phyloP scores from a whole-genome alignment of 768 basidiomycete species.

The Ramaria rubella region DNA sequence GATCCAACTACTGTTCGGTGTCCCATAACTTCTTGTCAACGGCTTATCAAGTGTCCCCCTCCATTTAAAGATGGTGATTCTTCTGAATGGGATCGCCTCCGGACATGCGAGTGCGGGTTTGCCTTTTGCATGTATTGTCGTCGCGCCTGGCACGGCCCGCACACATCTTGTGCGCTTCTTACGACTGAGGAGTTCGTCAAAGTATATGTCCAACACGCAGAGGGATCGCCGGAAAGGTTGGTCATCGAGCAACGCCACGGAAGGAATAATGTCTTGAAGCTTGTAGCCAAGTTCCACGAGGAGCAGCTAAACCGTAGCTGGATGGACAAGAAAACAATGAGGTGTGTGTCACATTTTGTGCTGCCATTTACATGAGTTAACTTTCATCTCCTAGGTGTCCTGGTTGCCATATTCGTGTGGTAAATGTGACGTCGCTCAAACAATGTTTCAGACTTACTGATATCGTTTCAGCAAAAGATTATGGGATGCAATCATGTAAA shows the following conservation, averaged over 20 bases:
- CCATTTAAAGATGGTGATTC: slow-evolving; percentile 41
- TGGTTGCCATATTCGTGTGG: slow-evolving; percentile 63
- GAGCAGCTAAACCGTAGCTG: slow-evolving; percentile 69
- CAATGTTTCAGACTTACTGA: background rate
- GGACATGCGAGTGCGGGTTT: slow-evolving; percentile 69
- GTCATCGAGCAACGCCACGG: slow-evolving; percentile 63
- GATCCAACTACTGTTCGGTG: slow-evolving; percentile 80
- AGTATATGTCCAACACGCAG: slow-evolving; percentile 57
- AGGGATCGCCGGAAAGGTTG: slow-evolving; percentile 42
- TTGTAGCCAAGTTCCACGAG: slow-evolving; percentile 62
- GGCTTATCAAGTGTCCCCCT: slow-evolving; percentile 58
- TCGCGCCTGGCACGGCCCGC: slow-evolving; percentile 83
- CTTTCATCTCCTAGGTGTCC: slow-evolving; percentile 39
- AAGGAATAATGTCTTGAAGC: slow-evolving; percentile 46
- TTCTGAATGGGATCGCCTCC: slow-evolving; percentile 63
- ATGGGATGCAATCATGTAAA: slow-evolving; percentile 85
- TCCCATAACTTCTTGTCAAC: slow-evolving; percentile 74
- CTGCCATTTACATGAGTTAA: background rate
- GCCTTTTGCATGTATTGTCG: slow-evolving; percentile 82
- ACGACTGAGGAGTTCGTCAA: slow-evolving; percentile 57
- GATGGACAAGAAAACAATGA: slow-evolving; percentile 61
- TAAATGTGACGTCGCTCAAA: slow-evolving; percentile 18
- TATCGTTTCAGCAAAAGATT: slow-evolving; percentile 41
- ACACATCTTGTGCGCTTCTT: slow-evolving; percentile 62
- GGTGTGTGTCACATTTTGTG: slow-evolving; percentile 18